Evolutionary conservation across 148 eudicot species (phyloP).

Genomic region (Chenopodium formosanum): DNA sequence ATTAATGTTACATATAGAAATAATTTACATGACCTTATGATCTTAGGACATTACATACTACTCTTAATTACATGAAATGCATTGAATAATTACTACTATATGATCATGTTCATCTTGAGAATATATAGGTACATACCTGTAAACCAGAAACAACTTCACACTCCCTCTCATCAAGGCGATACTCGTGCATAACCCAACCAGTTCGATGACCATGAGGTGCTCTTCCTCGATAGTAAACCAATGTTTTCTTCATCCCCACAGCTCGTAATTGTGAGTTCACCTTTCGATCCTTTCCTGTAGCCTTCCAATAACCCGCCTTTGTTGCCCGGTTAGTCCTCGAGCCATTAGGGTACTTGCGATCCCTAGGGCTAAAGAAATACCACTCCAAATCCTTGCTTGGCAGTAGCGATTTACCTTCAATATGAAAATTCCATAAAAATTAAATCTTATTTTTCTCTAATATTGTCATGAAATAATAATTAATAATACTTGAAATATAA

Average conservation of each 20-base stretch:
- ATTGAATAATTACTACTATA: too few species aligned
- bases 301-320: slow-evolving; percentile 89
- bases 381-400: slow-evolving; percentile 92
- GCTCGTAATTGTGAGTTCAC: slow-evolving; percentile 67
- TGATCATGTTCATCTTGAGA: neutral
- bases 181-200: slow-evolving; percentile 95
- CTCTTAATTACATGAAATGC: too few species aligned
- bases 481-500: too few species aligned
- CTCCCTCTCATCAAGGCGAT: slow-evolving; percentile 81
- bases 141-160: slow-evolving; percentile 63
- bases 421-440: neutral
- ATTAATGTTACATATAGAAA: too few species aligned
- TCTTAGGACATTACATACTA: too few species aligned
- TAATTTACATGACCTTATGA: too few species aligned
- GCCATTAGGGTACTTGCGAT: slow-evolving; percentile 83
- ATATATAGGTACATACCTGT: slow-evolving; percentile 38
- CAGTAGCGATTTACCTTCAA: slow-evolving; percentile 68
- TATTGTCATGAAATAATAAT: too few species aligned
- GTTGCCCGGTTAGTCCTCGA: slow-evolving; percentile 92
- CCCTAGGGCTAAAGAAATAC: slow-evolving; percentile 89
- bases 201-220: slow-evolving; percentile 84
- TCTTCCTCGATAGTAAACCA: slow-evolving; percentile 85
- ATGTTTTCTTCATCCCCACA: slow-evolving; percentile 88
- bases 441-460: too few species aligned
- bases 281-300: slow-evolving; percentile 81